Base-by-base conservation (phyloP, 768 basidiomycete genomes). In the Lanmaoa pseudosensibilis region DNA sequence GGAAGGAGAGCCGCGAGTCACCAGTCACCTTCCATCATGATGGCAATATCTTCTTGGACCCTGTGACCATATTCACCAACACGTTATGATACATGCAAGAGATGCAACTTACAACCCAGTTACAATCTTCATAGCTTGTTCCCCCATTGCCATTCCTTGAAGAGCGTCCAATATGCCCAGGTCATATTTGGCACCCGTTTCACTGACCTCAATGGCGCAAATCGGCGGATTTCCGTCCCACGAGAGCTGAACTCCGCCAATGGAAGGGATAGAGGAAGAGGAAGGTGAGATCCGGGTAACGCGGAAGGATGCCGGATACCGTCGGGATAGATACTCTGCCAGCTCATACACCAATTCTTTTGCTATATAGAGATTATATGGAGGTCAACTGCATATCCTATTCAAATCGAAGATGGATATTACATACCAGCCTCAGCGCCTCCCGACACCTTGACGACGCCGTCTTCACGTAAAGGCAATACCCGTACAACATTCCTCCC, bases 321-420 rank as follows among this genome's bases (percentile, higher is more conserved):
- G 80, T 48, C 78, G 75, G 21, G 79, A 78, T 50, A 90, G 77
- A 64, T 85, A 89, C 62, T 87, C 86, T 2, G 83, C 77, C 38
- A 89, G 70, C 64, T 89, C 87, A 57, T 88, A 83, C 18, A 86
- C 80, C 25, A 87, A 75, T 67, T 89, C 87, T 44, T 82, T 74
- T 8, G 85, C 87, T 87, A 55, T n/a, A 50, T 44, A 36, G 36
- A 27, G n/a, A 41, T 50, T 38, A n/a, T 33, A 39, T 27, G 23
- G 27, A 40, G n/a, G 21, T 45, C 39, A 33, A 18, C 13, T 27
- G 18, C n/a, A 51, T 19, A 46, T 27, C 55, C 13, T 4, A 5
- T 23, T 34, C 25, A 47, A 34, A 15, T 39, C 47, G 5, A 37
- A 46, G 34, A 34, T 36, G 38, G 33, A 34, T 27, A 55, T 49